Evolutionary conservation across 1,284 basidiomycete species (phyloP).

Genomic region (Apiotrichum brassicae): DNA sequence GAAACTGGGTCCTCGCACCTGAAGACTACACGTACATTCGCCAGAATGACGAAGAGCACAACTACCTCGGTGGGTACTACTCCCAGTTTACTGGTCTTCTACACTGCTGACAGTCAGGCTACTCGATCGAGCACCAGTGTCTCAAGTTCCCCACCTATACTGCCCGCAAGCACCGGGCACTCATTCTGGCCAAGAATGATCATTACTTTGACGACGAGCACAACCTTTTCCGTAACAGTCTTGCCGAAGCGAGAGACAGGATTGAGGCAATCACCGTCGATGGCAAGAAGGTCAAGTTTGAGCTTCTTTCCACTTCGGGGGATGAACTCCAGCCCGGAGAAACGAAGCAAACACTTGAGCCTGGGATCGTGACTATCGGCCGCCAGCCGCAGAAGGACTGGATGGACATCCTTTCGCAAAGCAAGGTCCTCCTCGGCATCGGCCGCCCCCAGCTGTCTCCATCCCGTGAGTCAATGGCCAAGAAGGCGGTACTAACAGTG

Average conservation of each 20-base stretch:
- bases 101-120: slow-evolving; percentile 23
- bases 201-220: slow-evolving; percentile 29
- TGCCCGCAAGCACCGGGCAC: slow-evolving; percentile 35
- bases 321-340: slow-evolving; percentile 5
- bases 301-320: slow-evolving; percentile 27
- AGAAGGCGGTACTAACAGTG: background rate
- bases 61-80: slow-evolving; percentile 35
- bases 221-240: slow-evolving; percentile 2
- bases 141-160: background rate
- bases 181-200: slow-evolving; percentile 42
- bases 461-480: slow-evolving; percentile 5
- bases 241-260: slow-evolving; percentile 5
- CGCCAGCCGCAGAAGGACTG: slow-evolving; percentile 5
- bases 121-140: slow-evolving; percentile 44
- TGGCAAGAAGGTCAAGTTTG: slow-evolving; percentile 16
- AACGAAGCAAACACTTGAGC: background rate
- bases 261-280: background rate
- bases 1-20: slow-evolving; percentile 39
- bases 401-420: slow-evolving; percentile 4
- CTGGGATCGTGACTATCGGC: slow-evolving; percentile 10
- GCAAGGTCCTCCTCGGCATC: slow-evolving; percentile 15
- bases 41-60: slow-evolving; percentile 19
- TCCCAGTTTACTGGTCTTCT: background rate
- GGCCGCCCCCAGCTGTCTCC: slow-evolving; percentile 10
- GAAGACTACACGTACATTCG: slow-evolving; percentile 31